Percentiles rank a stretch among this genome's conserved stretches.
Evolutionary conservation across 352 stramenopile species (phyloP).

Genomic region (Phytophthora podocarpi): DNA sequence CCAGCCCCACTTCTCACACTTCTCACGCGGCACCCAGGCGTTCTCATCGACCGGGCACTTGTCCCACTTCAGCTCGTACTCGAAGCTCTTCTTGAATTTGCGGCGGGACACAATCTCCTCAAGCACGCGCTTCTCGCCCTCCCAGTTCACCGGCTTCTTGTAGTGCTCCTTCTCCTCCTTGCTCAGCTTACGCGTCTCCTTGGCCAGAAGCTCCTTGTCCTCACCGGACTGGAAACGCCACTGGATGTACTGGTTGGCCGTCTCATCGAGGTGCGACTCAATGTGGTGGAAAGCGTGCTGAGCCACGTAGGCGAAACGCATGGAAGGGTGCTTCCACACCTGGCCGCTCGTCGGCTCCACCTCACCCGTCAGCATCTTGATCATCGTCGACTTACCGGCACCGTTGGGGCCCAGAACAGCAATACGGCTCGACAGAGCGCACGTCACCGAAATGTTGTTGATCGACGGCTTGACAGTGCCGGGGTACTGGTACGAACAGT

Average conservation of each 20-base stretch:
- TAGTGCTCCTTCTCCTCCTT: constrained; percentile 94
- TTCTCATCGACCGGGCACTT: constrained; percentile 95
- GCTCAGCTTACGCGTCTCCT: constrained; percentile 91
- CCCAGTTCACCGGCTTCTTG: constrained; percentile 95
- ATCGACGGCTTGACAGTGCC: constrained; percentile 80
- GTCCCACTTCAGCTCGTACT: constrained; percentile 98
- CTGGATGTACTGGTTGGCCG: constrained; percentile 97
- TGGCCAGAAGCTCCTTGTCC: constrained; percentile 92
- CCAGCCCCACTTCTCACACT: constrained; percentile 97
- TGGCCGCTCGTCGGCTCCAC: constrained; percentile 71
- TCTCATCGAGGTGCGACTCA: constrained; percentile 95
- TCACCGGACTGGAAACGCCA: constrained; percentile 95
- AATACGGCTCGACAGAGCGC: constrained; percentile 81
- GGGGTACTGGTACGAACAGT: constrained; percentile 88
- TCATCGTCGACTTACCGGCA: constrained; percentile 96
- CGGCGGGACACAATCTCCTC: constrained; percentile 92
- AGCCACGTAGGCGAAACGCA: constrained; percentile 96
- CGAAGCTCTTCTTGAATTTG: constrained; percentile 94
- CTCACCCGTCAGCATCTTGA: constrained; percentile 94
- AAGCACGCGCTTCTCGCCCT: constrained; percentile 90
- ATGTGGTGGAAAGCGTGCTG: constrained; percentile 99
- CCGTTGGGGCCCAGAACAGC: constrained; percentile 90
- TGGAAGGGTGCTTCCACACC: constrained; percentile 86
- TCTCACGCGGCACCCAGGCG: constrained; percentile 94
- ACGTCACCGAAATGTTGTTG: constrained; percentile 83